Conservation (phyloP, 805 yeast genomes). For the Pichia occidentalis region DNA sequence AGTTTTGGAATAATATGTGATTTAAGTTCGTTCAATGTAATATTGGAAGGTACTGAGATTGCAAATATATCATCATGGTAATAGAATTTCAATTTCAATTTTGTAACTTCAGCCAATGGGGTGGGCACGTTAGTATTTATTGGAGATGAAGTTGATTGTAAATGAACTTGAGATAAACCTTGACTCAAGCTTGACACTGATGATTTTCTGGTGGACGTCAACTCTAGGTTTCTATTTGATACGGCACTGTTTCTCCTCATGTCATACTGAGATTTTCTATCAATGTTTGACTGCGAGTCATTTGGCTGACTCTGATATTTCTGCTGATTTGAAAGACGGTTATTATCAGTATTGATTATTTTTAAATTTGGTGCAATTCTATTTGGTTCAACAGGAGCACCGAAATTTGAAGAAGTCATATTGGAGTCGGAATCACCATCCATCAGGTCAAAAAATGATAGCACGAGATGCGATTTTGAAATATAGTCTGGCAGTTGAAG, state of each 20-base stretch:
- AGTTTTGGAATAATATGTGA: slow-evolving; percentile 25
- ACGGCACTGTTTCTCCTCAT: slow-evolving; percentile 14
- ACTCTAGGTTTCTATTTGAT: background rate
- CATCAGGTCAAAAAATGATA: slow-evolving; percentile 59
- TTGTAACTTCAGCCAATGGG: slow-evolving; percentile 23
- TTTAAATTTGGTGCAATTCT: slow-evolving; percentile 29
- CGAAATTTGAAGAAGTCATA: slow-evolving; percentile 13
- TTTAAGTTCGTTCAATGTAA: slow-evolving; percentile 23
- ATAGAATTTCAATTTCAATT: slow-evolving; percentile 65
- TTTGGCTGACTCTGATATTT: slow-evolving; percentile 5
- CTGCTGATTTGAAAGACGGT: slow-evolving; percentile 9
- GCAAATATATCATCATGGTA: slow-evolving; percentile 80
- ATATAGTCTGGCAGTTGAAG: slow-evolving; percentile 72
- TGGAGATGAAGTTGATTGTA: slow-evolving; percentile 1
- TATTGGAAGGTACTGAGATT: slow-evolving; percentile 31
- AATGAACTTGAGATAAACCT: too few relatives aligned
- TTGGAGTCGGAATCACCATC: slow-evolving; percentile 53
- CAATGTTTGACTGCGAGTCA: slow-evolving; percentile 41
- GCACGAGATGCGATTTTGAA: slow-evolving; percentile 60
- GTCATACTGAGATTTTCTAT: slow-evolving; percentile 47
- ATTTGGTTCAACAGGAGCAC: slow-evolving; percentile 22
- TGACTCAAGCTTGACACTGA: too few relatives aligned
- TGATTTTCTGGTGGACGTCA: slow-evolving; percentile 2
- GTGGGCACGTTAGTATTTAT: too few relatives aligned
- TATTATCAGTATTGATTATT: slow-evolving; percentile 22